Conservation (phyloP, 176 grass and related monocot species). For the Urochloa ruziziensis region DNA sequence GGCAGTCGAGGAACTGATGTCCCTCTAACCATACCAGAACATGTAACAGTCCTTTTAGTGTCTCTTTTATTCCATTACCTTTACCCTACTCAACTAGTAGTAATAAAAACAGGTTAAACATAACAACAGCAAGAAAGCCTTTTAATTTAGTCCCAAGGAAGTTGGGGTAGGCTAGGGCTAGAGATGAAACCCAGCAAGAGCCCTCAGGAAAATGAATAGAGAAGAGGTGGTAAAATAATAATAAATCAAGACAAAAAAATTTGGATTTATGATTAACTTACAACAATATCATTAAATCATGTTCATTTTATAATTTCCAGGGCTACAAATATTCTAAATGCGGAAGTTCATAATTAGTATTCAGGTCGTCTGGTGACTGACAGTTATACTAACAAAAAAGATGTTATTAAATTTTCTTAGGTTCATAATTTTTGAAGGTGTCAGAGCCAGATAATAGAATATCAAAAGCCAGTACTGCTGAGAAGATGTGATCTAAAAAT, state of each 20-base stretch:
- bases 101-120: neutral
- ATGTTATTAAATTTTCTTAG: neutral
- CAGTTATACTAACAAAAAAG: neutral
- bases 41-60: neutral
- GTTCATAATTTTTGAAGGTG: neutral
- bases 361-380: neutral
- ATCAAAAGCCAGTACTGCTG: neutral
- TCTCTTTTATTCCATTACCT: neutral
- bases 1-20: neutral
- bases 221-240: neutral
- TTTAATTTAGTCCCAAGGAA: neutral
- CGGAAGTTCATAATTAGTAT: neutral
- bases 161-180: neutral
- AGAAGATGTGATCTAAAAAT: constrained; percentile 2
- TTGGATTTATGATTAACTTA: neutral
- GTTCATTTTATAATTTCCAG: neutral
- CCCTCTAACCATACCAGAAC: neutral
- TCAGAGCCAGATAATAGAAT: neutral
- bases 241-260: neutral
- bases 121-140: neutral
- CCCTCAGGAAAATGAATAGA: neutral
- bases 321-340: neutral
- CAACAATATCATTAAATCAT: neutral
- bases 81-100: neutral
- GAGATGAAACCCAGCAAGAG: neutral